Base-by-base conservation (phyloP, 306 rosid genomes). In the Lathyrus sativus region DNA sequence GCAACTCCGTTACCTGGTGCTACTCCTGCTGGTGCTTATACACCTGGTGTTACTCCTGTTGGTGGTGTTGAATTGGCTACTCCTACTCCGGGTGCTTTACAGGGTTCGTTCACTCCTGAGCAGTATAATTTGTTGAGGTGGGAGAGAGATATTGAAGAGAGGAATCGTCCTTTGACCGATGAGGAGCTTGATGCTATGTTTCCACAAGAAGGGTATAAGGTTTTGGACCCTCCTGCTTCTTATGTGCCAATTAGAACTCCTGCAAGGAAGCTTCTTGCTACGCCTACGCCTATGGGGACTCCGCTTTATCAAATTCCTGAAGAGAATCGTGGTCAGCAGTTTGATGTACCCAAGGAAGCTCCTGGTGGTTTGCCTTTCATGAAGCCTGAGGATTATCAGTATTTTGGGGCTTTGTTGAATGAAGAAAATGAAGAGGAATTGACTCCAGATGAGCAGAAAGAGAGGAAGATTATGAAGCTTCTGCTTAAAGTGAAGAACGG, bases 71-170 rank as follows among this genome's bases (percentile, higher is more conserved):
- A 71, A 46, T 11, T 76, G 15, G 76, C 81, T 13, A 70, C 81
- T 37, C 76, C 81, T 7, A 76, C 81, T 1, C 81, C 76, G 11
- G 81, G 81, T 26, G 67, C 71, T 17, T 45, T 76, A 6, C 81
- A 71, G 0, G 81, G 76, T 1, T 15, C 76, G 5, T 55, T 76
- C 5, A 76, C 81, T 0, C 81, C 81, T 0, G 76, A 76, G 62
- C 72, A 76, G 72, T 76, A 76, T 26, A 76, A 76, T 70, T 55
- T 76, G 44, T 76, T 76, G 76, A 76, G 81, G 72, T 76, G 76
- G 81, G 81, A 76, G 76, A 76, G 81, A 46, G 81, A 70, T 70
- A 76, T 76, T 63, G 81, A 76, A 12, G 81, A 76, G 81, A 63
- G 81, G 81, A 76, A 76, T 70, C 71, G 81, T 4, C 81, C 81